A percentile compares a stretch with the other conserved stretches of the same genome.
Conservation (phyloP, 805 yeast genomes). For the Saccharomycopsis schoenii region DNA sequence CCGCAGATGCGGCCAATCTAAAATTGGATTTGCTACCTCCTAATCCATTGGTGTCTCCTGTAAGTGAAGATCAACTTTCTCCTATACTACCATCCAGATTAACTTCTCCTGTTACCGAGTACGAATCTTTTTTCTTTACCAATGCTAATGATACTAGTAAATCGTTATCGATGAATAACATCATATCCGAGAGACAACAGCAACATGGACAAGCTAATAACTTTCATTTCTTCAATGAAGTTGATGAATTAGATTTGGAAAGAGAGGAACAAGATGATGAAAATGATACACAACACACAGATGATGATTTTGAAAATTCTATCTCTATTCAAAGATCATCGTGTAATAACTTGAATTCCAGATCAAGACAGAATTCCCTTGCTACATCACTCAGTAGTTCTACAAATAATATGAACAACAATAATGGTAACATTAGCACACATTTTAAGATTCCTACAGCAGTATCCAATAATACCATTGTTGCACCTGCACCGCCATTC, state of each 20-base stretch:
- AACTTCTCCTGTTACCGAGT: conserved; percentile 15
- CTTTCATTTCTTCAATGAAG: not conserved
- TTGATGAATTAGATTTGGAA: not conserved
- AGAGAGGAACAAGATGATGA: not conserved
- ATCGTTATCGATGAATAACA: not conserved
- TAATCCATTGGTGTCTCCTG: conserved; percentile 15
- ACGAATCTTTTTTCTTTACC: conserved; percentile 3
- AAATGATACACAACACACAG: not conserved
- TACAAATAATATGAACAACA: not conserved
- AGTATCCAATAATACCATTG: not conserved
- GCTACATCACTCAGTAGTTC: conserved; percentile 14
- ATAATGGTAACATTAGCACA: not conserved
- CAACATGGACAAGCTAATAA: not conserved
- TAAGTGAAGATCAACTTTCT: conserved; percentile 13
- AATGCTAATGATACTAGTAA: not conserved
- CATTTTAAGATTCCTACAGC: not conserved
- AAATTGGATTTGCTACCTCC: conserved; percentile 17
- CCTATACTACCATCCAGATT: conserved; percentile 15
- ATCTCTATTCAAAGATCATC: not conserved
- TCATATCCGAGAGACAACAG: not conserved
- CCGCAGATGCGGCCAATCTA: not conserved
- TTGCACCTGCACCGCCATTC: conserved; percentile 1
- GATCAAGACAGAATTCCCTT: conserved; percentile 16
- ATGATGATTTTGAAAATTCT: conserved; percentile 1
- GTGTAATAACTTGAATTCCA: not conserved